These are phyloP conservation scores for Syzygium syzygioides DNA, from an alignment of 441 rosid genomes.

Conservation along the genomic window DNA sequence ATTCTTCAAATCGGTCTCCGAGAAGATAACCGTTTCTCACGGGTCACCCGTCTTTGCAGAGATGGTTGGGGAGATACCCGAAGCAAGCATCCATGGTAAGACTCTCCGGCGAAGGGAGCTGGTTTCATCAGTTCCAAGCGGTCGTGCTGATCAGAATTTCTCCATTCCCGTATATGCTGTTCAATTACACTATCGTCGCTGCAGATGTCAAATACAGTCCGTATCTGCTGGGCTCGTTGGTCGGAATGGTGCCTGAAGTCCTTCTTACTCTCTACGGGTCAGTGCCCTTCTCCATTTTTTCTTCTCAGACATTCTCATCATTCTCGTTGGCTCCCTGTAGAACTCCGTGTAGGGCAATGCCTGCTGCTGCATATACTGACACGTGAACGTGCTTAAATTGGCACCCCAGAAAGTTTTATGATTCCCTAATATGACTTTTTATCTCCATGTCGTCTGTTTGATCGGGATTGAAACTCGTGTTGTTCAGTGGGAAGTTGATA, in stretches of 20 bases:
- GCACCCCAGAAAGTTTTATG: not conserved
- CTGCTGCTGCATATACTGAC: not conserved
- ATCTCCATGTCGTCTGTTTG: not conserved
- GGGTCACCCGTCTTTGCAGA: not conserved
- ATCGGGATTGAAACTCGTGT: not conserved
- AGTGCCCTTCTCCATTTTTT: not conserved
- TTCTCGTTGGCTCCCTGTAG: not conserved
- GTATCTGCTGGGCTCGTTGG: not conserved
- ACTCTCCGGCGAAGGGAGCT: constrained; percentile 5
- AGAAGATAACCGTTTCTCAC: not conserved
- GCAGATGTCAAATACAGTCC: not conserved
- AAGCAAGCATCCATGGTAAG: constrained; percentile 3
- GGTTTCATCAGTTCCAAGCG: constrained; percentile 9
- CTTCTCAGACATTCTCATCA: not conserved
- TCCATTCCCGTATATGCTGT: constrained; percentile 7
- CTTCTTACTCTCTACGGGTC: not conserved
- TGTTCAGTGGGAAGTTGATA: not conserved
- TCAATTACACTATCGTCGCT: constrained; percentile 5
- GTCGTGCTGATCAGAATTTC: constrained; percentile 6
- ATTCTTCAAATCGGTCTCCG: not conserved
- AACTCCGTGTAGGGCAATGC: not conserved
- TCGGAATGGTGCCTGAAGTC: not conserved
- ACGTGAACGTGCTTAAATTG: not conserved
- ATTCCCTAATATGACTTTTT: not conserved
- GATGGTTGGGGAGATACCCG: constrained; percentile 6